Conservation (phyloP, 2,329 filamentous ascomycete genomes). For the Colletotrichum spinosum region DNA sequence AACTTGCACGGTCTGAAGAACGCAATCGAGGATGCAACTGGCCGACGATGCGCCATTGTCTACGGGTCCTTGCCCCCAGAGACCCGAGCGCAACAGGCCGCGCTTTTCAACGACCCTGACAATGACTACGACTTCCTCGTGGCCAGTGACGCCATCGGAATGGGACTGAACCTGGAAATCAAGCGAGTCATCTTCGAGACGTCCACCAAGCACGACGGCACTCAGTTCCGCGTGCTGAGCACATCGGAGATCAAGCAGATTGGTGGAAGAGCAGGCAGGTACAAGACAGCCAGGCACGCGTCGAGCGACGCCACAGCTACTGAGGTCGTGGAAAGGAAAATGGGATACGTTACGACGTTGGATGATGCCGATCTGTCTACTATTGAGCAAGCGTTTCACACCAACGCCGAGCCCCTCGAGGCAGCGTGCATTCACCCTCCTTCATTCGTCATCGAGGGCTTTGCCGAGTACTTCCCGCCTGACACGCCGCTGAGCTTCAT, state of each 20-base stretch:
- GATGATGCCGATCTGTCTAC: constrained; percentile 74
- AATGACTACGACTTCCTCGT: constrained; percentile 97
- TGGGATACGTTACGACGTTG: constrained; percentile 84
- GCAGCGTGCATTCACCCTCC: constrained; percentile 83
- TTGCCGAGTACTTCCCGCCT: constrained; percentile 84
- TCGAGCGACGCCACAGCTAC: constrained; percentile 37
- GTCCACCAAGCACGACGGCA: constrained; percentile 77
- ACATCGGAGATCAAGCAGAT: constrained; percentile 94
- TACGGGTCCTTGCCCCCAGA: constrained; percentile 94
- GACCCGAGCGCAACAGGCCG: constrained; percentile 90
- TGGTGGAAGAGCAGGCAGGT: constrained; percentile 90
- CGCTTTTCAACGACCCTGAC: constrained; percentile 92
- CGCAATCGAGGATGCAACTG: constrained; percentile 80
- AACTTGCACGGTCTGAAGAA: constrained; percentile 84
- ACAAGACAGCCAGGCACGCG: constrained; percentile 75
- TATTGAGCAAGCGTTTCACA: constrained; percentile 72
- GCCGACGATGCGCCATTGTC: constrained; percentile 87
- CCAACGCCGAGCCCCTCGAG: constrained; percentile 73
- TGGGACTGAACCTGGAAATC: constrained; percentile 95
- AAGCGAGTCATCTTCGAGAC: constrained; percentile 91
- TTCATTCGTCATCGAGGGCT: constrained; percentile 75
- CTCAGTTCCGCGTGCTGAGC: constrained; percentile 66
- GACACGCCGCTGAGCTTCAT: constrained; percentile 87
- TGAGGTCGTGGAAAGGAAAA: constrained; percentile 50
- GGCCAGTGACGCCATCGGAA: constrained; percentile 95